A percentile compares a stretch with the other conserved stretches of the same genome.
Evolutionary conservation across 2,329 filamentous ascomycete genomes (phyloP).

Genomic region (Xylaria arbuscula): DNA sequence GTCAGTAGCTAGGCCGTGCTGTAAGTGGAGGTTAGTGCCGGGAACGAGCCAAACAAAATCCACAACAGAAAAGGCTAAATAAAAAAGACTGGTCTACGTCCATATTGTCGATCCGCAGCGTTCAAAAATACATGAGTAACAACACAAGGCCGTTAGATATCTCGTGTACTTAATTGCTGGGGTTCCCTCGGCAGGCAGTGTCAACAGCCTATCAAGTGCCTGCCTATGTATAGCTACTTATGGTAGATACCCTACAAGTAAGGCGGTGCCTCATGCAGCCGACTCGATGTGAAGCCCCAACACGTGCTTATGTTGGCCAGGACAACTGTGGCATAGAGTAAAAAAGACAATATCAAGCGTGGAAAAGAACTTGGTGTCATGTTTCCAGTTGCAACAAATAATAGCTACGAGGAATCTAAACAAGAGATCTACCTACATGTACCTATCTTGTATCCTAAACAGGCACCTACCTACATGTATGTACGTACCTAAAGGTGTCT

Average conservation of each 20-base stretch:
- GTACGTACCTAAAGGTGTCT: no score
- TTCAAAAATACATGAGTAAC: neutral
- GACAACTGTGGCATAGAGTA: neutral
- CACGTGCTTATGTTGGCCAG: neutral
- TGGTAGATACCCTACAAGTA: no score
- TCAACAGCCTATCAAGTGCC: neutral
- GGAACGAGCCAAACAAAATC: slow-evolving; percentile 5
- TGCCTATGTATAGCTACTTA: no score
- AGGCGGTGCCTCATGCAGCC: neutral
- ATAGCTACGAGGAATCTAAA: no score
- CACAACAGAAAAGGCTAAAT: slow-evolving; percentile 8
- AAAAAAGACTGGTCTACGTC: neutral
- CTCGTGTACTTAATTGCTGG: neutral
- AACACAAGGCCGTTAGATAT: neutral
- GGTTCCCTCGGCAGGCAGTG: slow-evolving; percentile 4
- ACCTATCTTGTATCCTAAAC: no score
- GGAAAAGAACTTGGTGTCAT: no score
- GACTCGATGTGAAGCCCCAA: neutral
- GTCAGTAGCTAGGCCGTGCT: neutral
- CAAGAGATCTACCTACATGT: no score
- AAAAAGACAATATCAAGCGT: neutral
- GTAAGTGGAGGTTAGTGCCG: slow-evolving; percentile 6
- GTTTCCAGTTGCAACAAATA: no score
- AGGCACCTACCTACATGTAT: no score
- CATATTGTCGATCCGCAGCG: neutral